Percentiles rank a stretch among this genome's conserved stretches.
These are phyloP conservation scores for Erysiphe neolycopersici DNA, from an alignment of 2,329 filamentous ascomycete species.

Conservation along the genomic window DNA sequence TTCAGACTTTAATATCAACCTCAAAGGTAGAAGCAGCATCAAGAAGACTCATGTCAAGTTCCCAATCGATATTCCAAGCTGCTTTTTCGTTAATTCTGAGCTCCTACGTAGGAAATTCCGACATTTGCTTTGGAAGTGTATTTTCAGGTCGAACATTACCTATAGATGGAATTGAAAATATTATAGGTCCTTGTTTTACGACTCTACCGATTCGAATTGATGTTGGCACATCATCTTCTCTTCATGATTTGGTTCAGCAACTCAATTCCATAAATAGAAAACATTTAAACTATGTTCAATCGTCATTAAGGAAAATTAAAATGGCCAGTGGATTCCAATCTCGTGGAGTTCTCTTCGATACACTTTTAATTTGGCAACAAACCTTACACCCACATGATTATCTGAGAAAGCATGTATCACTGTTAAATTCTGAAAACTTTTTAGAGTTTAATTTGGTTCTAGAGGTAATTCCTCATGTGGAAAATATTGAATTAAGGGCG, in stretches of 20 bases:
- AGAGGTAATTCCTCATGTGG: constrained; percentile 39
- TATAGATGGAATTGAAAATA: constrained; percentile 38
- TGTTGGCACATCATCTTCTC: constrained; percentile 21
- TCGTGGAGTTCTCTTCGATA: constrained; percentile 40
- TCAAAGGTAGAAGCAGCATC: constrained; percentile 8
- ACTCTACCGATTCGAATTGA: constrained; percentile 48
- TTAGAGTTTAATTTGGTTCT: constrained; percentile 53
- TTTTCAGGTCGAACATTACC: constrained; percentile 60
- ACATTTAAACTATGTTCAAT: constrained; percentile 32
- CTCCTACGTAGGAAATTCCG: constrained; percentile 32
- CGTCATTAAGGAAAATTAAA: constrained; percentile 45
- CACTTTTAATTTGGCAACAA: constrained; percentile 67
- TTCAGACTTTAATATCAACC: constrained; percentile 12
- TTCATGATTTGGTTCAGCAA: constrained; percentile 32
- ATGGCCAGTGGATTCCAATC: constrained; percentile 27
- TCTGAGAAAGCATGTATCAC: constrained; percentile 17
- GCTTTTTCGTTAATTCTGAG: constrained; percentile 39
- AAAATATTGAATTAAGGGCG: constrained; percentile 21
- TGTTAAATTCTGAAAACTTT: constrained; percentile 37
- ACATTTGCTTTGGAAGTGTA: constrained; percentile 52
- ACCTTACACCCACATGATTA: constrained; percentile 22
- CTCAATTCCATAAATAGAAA: constrained; percentile 39
- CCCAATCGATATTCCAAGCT: constrained; percentile 52
- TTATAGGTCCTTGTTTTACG: constrained; percentile 57
- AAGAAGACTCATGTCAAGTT: constrained; percentile 16